Evolutionary conservation across 192 early-diverging fungal species (phyloP).

Genomic region (Rhizoclosmatium sp.): DNA sequence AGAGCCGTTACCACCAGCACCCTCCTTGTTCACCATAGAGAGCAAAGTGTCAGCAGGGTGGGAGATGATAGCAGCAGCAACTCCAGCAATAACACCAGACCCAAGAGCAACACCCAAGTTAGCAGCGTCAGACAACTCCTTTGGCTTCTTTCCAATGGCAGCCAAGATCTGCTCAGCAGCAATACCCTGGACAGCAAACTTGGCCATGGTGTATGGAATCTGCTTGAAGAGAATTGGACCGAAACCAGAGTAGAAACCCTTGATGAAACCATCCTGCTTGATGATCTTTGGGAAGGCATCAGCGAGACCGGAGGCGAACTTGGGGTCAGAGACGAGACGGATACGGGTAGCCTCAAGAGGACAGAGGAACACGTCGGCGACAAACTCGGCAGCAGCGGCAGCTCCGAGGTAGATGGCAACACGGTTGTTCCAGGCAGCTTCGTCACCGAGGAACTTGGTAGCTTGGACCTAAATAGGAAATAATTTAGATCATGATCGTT

Average conservation of each 20-base stretch:
- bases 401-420: conserved; percentile 70
- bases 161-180: conserved; percentile 61
- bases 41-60: conserved; percentile 87
- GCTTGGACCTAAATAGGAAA: conserved; percentile 72
- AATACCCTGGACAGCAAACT: conserved; percentile 75
- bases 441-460: conserved; percentile 50
- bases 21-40: conserved; percentile 56
- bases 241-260: conserved; percentile 81
- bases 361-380: conserved; percentile 78
- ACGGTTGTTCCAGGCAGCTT: conserved; percentile 65
- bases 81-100: conserved; percentile 88
- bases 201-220: conserved; percentile 83
- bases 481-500: conserved; percentile 58
- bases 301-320: conserved; percentile 68
- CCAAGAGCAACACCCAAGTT: conserved; percentile 72
- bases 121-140: conserved; percentile 50
- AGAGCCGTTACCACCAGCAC: conserved; percentile 50
- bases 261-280: conserved; percentile 69
- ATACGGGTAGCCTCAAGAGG: conserved; percentile 81
- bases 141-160: conserved; percentile 49
- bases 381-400: conserved; percentile 75
- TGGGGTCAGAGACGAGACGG: conserved; percentile 74
- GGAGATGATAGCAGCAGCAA: conserved; percentile 88
- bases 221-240: conserved; percentile 80
- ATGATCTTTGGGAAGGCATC: conserved; percentile 67